Evolutionary conservation across 192 early-diverging fungal genomes (phyloP), one percentile per base, ranked within the genome.

Genomic region (Coemansia sp.): DNA sequence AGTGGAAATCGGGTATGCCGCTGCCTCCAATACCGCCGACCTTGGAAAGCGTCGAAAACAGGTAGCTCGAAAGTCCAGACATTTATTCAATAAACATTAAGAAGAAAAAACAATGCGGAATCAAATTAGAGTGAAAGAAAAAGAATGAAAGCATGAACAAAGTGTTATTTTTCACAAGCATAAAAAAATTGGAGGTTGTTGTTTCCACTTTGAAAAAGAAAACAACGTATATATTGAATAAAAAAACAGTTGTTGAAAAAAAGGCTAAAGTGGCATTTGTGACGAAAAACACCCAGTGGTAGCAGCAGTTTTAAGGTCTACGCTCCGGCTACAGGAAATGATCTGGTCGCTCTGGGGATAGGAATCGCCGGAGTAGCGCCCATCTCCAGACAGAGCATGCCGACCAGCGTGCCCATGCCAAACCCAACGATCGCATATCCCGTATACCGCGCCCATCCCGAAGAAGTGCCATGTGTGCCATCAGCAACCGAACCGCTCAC

Each of bases 1-100:
- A 92, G 34, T 84, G 88, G 72, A 92, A 89, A 17, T 86, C 67
- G 1, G 85, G 77, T 29, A 85, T 79, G 57, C 90, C 85, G 66
- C 87, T 87, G 6, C 87, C 84, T 29, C 72, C 73, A 59, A 77
- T 67, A 12, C 76, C 60, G 33, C 78, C 73, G 20, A 81, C 70
- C 42, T 61, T 67, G 14, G 77, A 75, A n/a, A 76, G 61, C 20
- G 77, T 80, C 50, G 77, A 80, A 28, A 72, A 57, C 51, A 80
- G 34, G 57, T 75, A 75, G 42, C 77, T 75, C 33, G 77, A 80
- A 11, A 80, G 52, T 12, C 63, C 73, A 7, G 73, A 71, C 71
- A 79, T 79, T 75, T 8, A 8, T 54, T 3, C 28, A 32, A 28
- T 38, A 7, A 38, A 36, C 22, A 16, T 36, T 36, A 59, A 14